phyloP scores from a whole-genome alignment of 2,329 filamentous ascomycete genomes.

The Trichophyton schoenleinii region DNA sequence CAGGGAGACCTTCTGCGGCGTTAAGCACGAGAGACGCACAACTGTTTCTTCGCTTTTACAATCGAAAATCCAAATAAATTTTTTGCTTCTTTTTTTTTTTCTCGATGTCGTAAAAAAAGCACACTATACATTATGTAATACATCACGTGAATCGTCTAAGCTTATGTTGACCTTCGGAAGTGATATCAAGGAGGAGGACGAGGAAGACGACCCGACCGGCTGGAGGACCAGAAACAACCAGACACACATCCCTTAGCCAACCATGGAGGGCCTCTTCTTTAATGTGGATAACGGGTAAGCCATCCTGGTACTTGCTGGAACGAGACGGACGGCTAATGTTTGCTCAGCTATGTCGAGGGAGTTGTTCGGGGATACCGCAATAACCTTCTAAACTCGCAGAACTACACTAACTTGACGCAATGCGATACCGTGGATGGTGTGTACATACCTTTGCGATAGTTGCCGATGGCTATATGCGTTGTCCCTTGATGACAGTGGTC shows the following conservation, averaged over 20 bases:
- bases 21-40: conserved; percentile 1
- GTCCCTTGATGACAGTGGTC: not conserved
- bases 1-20: not conserved
- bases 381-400: conserved; percentile 72
- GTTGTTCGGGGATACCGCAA: conserved; percentile 96
- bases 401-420: conserved; percentile 92
- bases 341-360: conserved; percentile 80
- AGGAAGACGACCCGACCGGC: not conserved
- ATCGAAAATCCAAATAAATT: conserved; percentile 6
- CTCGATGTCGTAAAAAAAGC: not conserved
- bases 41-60: not conserved
- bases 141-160: not conserved
- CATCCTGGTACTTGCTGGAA: not conserved
- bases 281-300: conserved; percentile 84
- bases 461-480: not conserved
- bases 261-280: conserved; percentile 86
- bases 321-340: not conserved
- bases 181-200: not conserved
- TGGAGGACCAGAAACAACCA: not conserved
- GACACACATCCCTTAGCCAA: not conserved
- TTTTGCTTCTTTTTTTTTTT: conserved; percentile 4
- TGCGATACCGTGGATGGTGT: conserved; percentile 94
- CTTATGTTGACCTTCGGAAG: not conserved
- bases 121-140: not conserved
- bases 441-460: conserved; percentile 15